Evolutionary conservation across 1,284 basidiomycete species (phyloP), one percentile per base, ranked within the genome.

Genomic region (Apiotrichum porosum): DNA sequence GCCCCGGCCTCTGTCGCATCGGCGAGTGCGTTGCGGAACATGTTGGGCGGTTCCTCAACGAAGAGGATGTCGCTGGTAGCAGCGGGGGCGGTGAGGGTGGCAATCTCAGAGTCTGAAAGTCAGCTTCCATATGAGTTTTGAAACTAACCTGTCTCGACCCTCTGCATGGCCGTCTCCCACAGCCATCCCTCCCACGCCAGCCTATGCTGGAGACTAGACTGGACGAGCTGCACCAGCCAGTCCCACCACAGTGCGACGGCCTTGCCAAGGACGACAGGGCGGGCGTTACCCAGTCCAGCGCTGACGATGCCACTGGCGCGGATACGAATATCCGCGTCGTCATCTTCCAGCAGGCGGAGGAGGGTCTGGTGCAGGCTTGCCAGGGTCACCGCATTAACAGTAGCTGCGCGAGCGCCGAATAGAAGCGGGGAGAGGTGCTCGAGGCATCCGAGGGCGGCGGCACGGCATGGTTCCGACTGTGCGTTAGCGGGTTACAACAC

Each of bases 31-130:
- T 72, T 61, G 9, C 66, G 62, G 58, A 64, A 74, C 18, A 72
- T 61, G 49, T 74, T 74, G 0, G 68, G 57, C 21, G 68, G 62
- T 46, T 74, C 72, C 22, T 63, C 56, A 14, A 63, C 66, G 58
- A 74, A 74, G 17, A 74, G 51, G 17, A 61, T 59, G 6, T 56
- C 56, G 40, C 32, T n/a, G 18, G 15, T 56, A 44, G 38, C 19
- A 3, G 24, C 9, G 4, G 22, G 14, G 2, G 41, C 23, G 3
- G 26, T 31, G 18, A 48, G 40, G 14, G 35, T 24, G n/a, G 34
- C 41, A 21, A 41, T 24, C n/a, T 41, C 36, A 6, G 18, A 19
- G 23, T 26, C 39, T 44, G 37, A 23, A n/a, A 12, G 22, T 23
- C 33, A 34, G 41, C 12, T 33, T 19, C 26, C 8, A 17, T 4